Percentiles rank a stretch among this genome's conserved stretches.
phyloP scores from a whole-genome alignment of 805 yeast species.

The Ogataea dorogensis region DNA sequence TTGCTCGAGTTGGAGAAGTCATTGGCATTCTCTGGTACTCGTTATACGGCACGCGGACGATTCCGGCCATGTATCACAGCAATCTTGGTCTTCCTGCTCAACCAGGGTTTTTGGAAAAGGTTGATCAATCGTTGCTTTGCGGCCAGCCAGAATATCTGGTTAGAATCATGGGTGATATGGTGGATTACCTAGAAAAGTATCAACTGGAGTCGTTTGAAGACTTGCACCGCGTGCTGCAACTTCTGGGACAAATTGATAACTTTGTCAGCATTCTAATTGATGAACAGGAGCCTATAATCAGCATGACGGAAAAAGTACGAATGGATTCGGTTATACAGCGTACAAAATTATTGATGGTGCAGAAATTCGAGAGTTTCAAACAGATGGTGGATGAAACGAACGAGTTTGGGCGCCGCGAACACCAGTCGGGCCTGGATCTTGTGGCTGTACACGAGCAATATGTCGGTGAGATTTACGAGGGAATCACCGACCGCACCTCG shows the following conservation, averaged over 20 bases:
- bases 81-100: slow-evolving; percentile 13
- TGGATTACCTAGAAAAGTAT: slow-evolving; percentile 54
- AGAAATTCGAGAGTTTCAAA: slow-evolving; percentile 32
- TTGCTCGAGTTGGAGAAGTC: slow-evolving; percentile 46
- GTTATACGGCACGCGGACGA: slow-evolving; percentile 34
- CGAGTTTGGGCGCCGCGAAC: slow-evolving; percentile 10
- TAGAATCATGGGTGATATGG: slow-evolving; percentile 62
- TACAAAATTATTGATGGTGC: slow-evolving; percentile 30
- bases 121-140: slow-evolving; percentile 31
- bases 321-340: slow-evolving; percentile 33
- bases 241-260: slow-evolving; percentile 32
- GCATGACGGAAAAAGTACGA: slow-evolving; percentile 35
- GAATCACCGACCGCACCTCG: slow-evolving; percentile 35
- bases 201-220: slow-evolving; percentile 22
- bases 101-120: slow-evolving; percentile 9
- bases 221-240: slow-evolving; percentile 21
- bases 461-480: slow-evolving; percentile 38
- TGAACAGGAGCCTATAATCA: slow-evolving; percentile 20
- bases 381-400: slow-evolving; percentile 4
- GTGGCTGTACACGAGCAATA: slow-evolving; percentile 24
- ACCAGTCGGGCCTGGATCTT: slow-evolving; percentile 6
- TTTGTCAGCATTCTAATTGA: slow-evolving; percentile 32
- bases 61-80: slow-evolving; percentile 30
- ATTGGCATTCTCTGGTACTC: slow-evolving; percentile 65
- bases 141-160: slow-evolving; percentile 66